phyloP scores from a whole-genome alignment of 306 rosid species.

The Vicia faba region DNA sequence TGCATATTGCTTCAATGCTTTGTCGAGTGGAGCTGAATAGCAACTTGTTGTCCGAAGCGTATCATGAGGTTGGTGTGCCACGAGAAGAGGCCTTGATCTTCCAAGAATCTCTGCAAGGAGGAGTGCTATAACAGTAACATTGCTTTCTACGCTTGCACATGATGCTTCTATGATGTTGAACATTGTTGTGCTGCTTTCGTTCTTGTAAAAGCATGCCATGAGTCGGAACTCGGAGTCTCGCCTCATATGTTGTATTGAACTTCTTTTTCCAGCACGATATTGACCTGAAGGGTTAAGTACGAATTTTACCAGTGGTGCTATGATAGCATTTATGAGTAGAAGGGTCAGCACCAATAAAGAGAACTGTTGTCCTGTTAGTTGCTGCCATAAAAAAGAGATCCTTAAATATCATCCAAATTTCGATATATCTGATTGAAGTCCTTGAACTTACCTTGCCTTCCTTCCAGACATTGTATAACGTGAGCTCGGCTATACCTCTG shows the following conservation, averaged over 20 bases:
- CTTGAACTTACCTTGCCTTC: constrained; percentile 48
- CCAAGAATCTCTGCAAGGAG: constrained; percentile 59
- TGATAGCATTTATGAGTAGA: constrained; percentile 41
- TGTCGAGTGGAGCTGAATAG: constrained; percentile 42
- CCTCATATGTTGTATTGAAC: constrained; percentile 52
- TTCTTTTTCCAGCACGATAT: constrained; percentile 41
- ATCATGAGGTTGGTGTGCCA: constrained; percentile 45
- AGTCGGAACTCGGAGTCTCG: constrained; percentile 50
- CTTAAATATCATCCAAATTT: not conserved
- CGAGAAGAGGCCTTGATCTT: constrained; percentile 53
- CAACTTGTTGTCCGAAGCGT: constrained; percentile 9
- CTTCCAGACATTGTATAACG: constrained; percentile 51
- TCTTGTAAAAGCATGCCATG: constrained; percentile 54
- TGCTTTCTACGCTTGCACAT: constrained; percentile 56
- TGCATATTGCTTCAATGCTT: constrained; percentile 53
- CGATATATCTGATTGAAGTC: too few species aligned
- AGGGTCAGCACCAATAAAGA: constrained; percentile 46
- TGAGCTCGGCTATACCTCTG: constrained; percentile 61
- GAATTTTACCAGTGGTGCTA: constrained; percentile 53
- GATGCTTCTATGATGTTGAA: constrained; percentile 64
- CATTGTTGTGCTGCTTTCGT: constrained; percentile 51
- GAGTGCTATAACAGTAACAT: constrained; percentile 47
- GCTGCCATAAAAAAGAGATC: constrained; percentile 37
- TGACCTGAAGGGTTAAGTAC: constrained; percentile 55
- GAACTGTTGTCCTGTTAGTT: constrained; percentile 49